Evolutionary conservation across 2,329 filamentous ascomycete species (phyloP).

Genomic region (Cercospora citrullina): DNA sequence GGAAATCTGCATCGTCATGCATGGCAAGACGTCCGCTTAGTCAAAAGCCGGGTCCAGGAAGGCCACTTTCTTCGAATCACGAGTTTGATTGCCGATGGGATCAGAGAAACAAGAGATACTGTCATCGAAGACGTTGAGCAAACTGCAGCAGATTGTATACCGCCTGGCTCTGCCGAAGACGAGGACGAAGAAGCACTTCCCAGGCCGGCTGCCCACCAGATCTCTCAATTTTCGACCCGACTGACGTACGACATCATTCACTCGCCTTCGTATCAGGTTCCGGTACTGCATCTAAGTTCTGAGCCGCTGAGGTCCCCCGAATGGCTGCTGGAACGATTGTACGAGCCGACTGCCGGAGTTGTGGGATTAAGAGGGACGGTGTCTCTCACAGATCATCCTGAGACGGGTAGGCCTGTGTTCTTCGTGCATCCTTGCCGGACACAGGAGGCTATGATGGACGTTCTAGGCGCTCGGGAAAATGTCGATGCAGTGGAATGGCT

Average conservation of each 20-base stretch:
- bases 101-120: background rate
- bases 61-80: background rate
- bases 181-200: constrained; percentile 3
- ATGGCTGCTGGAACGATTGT: constrained; percentile 40
- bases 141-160: background rate
- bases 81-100: background rate
- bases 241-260: constrained; percentile 44
- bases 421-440: constrained; percentile 94
- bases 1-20: background rate
- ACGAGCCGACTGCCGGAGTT: constrained; percentile 37
- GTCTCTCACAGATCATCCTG: constrained; percentile 67
- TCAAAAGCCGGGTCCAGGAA: background rate
- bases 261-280: constrained; percentile 48
- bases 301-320: constrained; percentile 39
- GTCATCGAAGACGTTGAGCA: background rate
- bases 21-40: background rate
- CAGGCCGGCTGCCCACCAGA: background rate
- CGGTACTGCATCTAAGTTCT: constrained; percentile 46
- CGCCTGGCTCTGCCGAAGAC: background rate
- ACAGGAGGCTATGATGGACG: constrained; percentile 71
- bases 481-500: constrained; percentile 65
- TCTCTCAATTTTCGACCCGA: background rate
- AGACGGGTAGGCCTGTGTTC: constrained; percentile 74
- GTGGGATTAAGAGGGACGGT: constrained; percentile 40
- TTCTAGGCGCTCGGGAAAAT: constrained; percentile 37